phyloP scores from a whole-genome alignment of 2,329 filamentous ascomycete species.

The Diaporthe velutina region DNA sequence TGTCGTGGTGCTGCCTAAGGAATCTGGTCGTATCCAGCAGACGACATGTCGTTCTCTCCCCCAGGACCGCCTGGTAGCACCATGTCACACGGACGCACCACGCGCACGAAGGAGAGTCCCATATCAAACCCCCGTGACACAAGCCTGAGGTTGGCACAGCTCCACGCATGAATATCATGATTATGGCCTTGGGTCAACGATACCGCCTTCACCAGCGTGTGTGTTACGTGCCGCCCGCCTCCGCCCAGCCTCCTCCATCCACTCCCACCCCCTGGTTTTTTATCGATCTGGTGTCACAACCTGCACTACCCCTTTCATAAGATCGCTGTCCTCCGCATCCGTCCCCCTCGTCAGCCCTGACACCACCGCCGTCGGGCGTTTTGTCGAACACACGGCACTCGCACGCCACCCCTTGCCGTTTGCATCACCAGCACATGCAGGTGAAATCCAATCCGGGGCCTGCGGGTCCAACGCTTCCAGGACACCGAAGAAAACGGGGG shows the following conservation, averaged over 20 bases:
- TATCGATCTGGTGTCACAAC: constrained; percentile 37
- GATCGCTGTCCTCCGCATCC: not conserved
- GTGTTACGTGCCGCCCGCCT: constrained; percentile 12
- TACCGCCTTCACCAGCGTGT: constrained; percentile 26
- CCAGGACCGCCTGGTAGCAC: not conserved
- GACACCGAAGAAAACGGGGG: constrained; percentile 17
- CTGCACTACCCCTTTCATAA: constrained; percentile 28
- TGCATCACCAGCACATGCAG: constrained; percentile 25
- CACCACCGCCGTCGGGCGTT: not conserved
- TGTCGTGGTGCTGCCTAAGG: not conserved
- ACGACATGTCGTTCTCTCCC: constrained; percentile 20
- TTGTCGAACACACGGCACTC: not conserved
- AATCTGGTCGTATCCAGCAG: not conserved
- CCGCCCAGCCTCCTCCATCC: constrained; percentile 18
- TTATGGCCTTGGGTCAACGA: constrained; percentile 16
- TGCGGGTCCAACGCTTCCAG: constrained; percentile 21
- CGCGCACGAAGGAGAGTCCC: constrained; percentile 2
- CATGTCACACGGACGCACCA: constrained; percentile 17
- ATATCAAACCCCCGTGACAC: constrained; percentile 13
- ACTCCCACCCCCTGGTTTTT: not conserved
- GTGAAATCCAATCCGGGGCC: constrained; percentile 28
- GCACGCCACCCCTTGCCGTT: not conserved
- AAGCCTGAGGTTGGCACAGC: constrained; percentile 22
- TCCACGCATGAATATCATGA: not conserved
- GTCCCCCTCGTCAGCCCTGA: not conserved